phyloP scores from a whole-genome alignment of 805 yeast genomes.

The Sugiyamaella americana region DNA sequence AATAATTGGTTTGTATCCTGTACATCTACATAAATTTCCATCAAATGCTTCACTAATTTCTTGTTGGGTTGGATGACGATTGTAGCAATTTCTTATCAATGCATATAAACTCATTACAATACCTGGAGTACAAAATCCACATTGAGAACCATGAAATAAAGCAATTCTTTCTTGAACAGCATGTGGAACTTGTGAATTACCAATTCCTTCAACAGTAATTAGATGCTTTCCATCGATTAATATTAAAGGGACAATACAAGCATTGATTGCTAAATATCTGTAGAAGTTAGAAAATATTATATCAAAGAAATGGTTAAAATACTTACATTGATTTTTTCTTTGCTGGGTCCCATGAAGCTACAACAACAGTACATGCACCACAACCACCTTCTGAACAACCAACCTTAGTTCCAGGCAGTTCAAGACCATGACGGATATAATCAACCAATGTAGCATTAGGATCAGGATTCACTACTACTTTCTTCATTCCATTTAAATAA shows the following conservation, averaged over 20 bases:
- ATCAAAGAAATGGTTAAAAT: background rate
- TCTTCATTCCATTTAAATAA: constrained; percentile 38
- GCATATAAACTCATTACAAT: constrained; percentile 45
- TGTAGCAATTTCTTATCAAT: constrained; percentile 35
- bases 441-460: constrained; percentile 41
- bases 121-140: constrained; percentile 49
- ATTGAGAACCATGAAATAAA: constrained; percentile 44
- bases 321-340: constrained; percentile 27
- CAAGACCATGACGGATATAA: constrained; percentile 34
- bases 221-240: constrained; percentile 43
- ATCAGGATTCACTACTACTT: constrained; percentile 35
- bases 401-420: constrained; percentile 41
- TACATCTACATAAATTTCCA: constrained; percentile 45
- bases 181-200: constrained; percentile 37
- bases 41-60: constrained; percentile 42
- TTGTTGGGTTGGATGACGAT: constrained; percentile 33
- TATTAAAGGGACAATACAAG: constrained; percentile 43
- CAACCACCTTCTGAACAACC: constrained; percentile 50
- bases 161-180: constrained; percentile 48
- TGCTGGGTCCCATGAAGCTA: constrained; percentile 32
- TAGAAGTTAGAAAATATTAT: background rate
- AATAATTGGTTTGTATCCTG: constrained; percentile 46
- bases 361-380: constrained; percentile 44
- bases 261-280: constrained; percentile 38
- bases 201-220: constrained; percentile 46